Evolutionary conservation across 169 alveolate species (phyloP).

Genomic region (Ichthyophthirius multifiliis): DNA sequence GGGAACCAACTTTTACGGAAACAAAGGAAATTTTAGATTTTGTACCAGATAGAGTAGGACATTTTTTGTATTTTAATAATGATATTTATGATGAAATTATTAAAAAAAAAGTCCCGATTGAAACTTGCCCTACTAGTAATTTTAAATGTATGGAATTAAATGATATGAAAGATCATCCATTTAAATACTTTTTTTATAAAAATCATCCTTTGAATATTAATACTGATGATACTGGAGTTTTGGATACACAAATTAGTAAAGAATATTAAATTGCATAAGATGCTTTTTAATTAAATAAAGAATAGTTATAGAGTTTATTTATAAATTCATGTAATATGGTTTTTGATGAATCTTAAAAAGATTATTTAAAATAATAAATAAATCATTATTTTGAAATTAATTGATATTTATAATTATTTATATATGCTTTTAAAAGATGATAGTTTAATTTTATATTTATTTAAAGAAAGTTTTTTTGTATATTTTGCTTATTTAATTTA

Average conservation of each 20-base stretch:
- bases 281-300: background rate
- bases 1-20: conserved; percentile 38
- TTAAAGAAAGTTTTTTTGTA: too few relatives aligned
- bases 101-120: conserved; percentile 53
- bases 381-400: too few relatives aligned
- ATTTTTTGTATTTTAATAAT: conserved; percentile 45
- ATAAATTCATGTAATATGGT: background rate
- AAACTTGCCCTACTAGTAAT: conserved; percentile 70
- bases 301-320: background rate
- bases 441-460: too few relatives aligned
- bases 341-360: background rate
- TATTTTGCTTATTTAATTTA: too few relatives aligned
- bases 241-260: conserved; percentile 3
- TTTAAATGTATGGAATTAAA: conserved; percentile 12
- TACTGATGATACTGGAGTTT: conserved; percentile 34
- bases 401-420: too few relatives aligned
- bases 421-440: too few relatives aligned
- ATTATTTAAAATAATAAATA: too few relatives aligned
- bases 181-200: background rate
- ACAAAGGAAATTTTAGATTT: conserved; percentile 57
- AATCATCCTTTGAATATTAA: conserved; percentile 12
- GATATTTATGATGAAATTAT: conserved; percentile 18
- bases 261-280: background rate
- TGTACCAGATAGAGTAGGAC: conserved; percentile 80
- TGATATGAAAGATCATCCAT: conserved; percentile 9